These are phyloP conservation scores for Posidonia oceanica DNA, from an alignment of 116 monocot species.

Conservation along the genomic window DNA sequence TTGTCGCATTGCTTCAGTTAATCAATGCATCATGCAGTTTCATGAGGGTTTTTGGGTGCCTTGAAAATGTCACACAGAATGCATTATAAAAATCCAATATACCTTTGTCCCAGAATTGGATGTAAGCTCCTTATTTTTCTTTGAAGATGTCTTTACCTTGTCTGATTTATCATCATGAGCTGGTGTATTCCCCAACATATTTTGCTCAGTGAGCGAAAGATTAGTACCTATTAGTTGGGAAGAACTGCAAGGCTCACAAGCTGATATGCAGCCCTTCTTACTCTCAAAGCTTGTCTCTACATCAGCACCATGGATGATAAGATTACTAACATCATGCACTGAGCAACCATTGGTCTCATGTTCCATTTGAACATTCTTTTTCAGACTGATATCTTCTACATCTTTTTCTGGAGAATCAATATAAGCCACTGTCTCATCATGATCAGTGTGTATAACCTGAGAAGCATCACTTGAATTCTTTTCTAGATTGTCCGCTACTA, in stretches of 20 bases:
- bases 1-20: neutral
- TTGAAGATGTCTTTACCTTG: neutral
- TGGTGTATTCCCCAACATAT: neutral
- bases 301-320: constrained; percentile 7
- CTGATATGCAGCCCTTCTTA: neutral
- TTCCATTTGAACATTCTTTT: constrained; percentile 16
- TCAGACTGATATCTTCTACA: constrained; percentile 3
- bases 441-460: constrained; percentile 1
- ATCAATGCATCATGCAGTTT: neutral
- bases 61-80: neutral
- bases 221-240: neutral
- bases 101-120: constrained; percentile 3
- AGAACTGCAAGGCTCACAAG: neutral
- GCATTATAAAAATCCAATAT: neutral
- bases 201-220: neutral
- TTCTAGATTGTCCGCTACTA: neutral
- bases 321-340: constrained; percentile 5
- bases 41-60: neutral
- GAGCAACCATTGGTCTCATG: constrained; percentile 1
- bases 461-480: constrained; percentile 3
- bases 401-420: constrained; percentile 7
- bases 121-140: neutral
- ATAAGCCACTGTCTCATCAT: neutral
- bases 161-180: constrained; percentile 1
- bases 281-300: neutral